phyloP scores from a whole-genome alignment of 371 early-diverging fungal species.

The Mucor racemosus region DNA sequence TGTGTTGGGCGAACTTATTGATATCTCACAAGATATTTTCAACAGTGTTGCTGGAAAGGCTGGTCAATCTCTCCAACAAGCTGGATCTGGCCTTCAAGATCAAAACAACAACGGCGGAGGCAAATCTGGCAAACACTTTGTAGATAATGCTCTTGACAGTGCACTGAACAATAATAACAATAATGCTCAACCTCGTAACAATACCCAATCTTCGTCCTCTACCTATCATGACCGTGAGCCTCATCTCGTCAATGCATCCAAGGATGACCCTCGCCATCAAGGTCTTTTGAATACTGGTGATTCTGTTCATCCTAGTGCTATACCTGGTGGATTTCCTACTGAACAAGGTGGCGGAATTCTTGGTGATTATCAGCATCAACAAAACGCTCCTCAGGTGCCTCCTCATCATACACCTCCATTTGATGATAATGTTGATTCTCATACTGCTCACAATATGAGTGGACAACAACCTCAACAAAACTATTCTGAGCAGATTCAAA shows the following conservation, averaged over 20 bases:
- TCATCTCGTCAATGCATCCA: slow-evolving; percentile 11
- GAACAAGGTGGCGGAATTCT: background rate
- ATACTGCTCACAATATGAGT: background rate
- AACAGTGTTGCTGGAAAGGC: slow-evolving; percentile 41
- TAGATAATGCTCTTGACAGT: slow-evolving; percentile 18
- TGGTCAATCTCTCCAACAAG: slow-evolving; percentile 32
- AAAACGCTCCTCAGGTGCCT: background rate
- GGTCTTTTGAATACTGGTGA: slow-evolving; percentile 36
- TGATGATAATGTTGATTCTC: background rate
- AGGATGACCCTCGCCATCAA: slow-evolving; percentile 21
- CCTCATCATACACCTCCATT: background rate
- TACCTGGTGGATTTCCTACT: slow-evolving; percentile 13
- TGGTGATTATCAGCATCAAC: background rate
- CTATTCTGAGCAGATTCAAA: slow-evolving; percentile 1
- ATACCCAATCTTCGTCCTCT: background rate
- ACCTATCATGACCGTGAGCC: slow-evolving; percentile 18
- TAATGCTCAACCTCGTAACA: background rate
- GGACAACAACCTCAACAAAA: background rate
- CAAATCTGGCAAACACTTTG: slow-evolving; percentile 16
- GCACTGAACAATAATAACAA: background rate
- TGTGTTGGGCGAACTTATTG: slow-evolving; percentile 52
- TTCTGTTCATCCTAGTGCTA: slow-evolving; percentile 27
- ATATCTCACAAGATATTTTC: slow-evolving; percentile 56
- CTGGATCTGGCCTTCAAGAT: slow-evolving; percentile 32
- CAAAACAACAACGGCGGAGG: slow-evolving; percentile 1